Base-by-base conservation (phyloP, 306 rosid species). In the Delonix regia region DNA sequence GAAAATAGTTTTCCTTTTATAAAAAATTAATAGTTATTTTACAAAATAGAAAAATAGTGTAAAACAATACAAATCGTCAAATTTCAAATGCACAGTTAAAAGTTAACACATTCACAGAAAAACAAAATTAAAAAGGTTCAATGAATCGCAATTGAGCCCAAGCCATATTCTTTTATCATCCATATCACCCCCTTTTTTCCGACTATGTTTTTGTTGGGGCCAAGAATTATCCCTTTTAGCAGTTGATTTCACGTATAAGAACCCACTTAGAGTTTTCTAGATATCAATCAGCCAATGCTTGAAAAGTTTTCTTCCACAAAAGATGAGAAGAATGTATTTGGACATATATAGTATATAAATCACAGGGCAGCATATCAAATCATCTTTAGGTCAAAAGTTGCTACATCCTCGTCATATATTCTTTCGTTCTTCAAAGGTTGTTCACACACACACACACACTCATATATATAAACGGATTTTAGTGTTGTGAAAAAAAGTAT, bases 261-360 rank as follows among this genome's bases (percentile, higher is more conserved):
- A 24, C 39, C 62, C 82, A 65, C 80, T 69, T 8, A 71, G 10
- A 27, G 19, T 9, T 77, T 77, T 62, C 52, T 19, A 38, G 48
- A 36, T 60, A 16, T 8, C 3, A 36, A 63, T 34, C 2, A 16
- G 5, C 19, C 4, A 1, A 44, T 42, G 30, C 61, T 78, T 73
- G 60, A 60, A 49, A 71, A 80, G 49, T 27, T 67, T 65, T 73
- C 72, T 62, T 78, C 76, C 84, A 67, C 64, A 79, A 4, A 75
- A 30, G 71, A 79, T 69, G 9, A 75, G 80, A 48, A 77, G 78
- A 80, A 81, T 81, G 88, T 68, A 85, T 45, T 71, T 85, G 49
- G 83, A 85, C 85, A 85, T 73, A 42, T n/a, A n/a, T n/a, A n/a
- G n/a, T n/a, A 38, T 51, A 78, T 34, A 60, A 18, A 44, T 24